phyloP scores from a whole-genome alignment of 2,329 filamentous ascomycete genomes.

The Epichloe baconii region DNA sequence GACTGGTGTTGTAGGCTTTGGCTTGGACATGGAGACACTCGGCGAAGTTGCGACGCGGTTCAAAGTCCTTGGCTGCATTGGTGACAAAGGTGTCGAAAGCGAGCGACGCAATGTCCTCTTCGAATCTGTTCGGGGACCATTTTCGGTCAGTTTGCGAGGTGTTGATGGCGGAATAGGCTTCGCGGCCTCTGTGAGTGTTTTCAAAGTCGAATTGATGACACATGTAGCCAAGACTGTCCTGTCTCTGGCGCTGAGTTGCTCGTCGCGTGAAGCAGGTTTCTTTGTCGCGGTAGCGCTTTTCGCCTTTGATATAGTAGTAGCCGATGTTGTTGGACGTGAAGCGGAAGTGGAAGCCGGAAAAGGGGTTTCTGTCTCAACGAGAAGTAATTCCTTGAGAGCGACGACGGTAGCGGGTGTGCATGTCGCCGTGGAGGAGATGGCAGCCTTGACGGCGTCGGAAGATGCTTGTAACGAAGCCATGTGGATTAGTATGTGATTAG shows the following conservation, averaged over 20 bases:
- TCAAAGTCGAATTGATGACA: constrained; percentile 57
- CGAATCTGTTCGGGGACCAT: constrained; percentile 20
- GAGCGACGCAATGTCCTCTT: constrained; percentile 37
- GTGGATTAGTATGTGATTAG: constrained; percentile 14
- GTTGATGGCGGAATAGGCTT: constrained; percentile 30
- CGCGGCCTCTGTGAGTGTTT: constrained; percentile 52
- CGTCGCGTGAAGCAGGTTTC: constrained; percentile 12
- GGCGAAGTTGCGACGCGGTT: constrained; percentile 48
- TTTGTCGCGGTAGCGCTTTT: constrained; percentile 12
- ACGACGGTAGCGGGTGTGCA: constrained; percentile 39
- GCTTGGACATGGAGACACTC: constrained; percentile 20
- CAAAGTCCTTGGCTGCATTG: constrained; percentile 46
- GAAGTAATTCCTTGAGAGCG: constrained; percentile 33
- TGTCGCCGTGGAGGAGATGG: constrained; percentile 37
- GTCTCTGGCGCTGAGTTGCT: constrained; percentile 30
- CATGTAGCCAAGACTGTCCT: constrained; percentile 58
- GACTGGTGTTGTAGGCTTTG: constrained; percentile 15
- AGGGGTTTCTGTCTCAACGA: constrained; percentile 19
- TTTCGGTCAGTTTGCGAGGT: constrained; percentile 21
- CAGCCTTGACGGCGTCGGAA: constrained; percentile 38
- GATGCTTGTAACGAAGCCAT: constrained; percentile 33
- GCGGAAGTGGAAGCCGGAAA: constrained; percentile 14
- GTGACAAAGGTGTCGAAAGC: constrained; percentile 44
- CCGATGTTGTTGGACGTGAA: constrained; percentile 15
- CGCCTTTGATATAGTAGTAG: constrained; percentile 12